phyloP scores from a whole-genome alignment of 192 early-diverging fungal species.

The Umbelopsis isabellina region DNA sequence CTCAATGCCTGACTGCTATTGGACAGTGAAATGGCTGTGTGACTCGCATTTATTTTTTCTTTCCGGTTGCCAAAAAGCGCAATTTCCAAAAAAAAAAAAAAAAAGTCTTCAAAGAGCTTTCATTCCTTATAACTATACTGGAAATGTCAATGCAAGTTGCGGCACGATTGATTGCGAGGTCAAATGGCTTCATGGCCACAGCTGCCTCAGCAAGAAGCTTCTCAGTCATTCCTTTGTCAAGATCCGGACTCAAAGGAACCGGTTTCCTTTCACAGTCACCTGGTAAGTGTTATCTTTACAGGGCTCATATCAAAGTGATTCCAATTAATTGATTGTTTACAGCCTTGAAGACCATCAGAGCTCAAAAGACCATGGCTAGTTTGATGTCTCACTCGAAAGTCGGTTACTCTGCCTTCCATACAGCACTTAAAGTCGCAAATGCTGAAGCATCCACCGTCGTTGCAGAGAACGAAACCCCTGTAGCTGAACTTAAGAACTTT shows the following conservation, averaged over 20 bases:
- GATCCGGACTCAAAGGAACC: background rate
- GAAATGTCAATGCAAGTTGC: slow-evolving; percentile 20
- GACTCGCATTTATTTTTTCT: too few species aligned
- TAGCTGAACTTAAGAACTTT: slow-evolving; percentile 42
- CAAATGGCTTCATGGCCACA: background rate
- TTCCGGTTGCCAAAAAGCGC: background rate
- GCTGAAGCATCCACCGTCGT: background rate
- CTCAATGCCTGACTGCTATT: too few species aligned
- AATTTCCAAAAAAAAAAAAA: slow-evolving; percentile 18
- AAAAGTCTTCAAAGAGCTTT: background rate
- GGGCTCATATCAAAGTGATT: too few species aligned
- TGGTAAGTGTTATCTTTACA: background rate
- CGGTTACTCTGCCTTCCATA: slow-evolving; percentile 3
- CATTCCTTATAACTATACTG: background rate
- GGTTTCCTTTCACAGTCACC: background rate
- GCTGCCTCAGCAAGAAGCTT: background rate
- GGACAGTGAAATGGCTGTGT: too few species aligned
- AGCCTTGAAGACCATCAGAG: background rate
- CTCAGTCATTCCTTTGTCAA: background rate
- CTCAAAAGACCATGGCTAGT: background rate
- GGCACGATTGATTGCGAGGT: slow-evolving; percentile 3
- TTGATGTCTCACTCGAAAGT: background rate
- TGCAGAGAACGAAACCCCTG: background rate
- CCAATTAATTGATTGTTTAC: too few species aligned
- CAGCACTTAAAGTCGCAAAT: background rate